Conservation (phyloP, 1,284 basidiomycete species). For the Sporisorium reilianum region DNA sequence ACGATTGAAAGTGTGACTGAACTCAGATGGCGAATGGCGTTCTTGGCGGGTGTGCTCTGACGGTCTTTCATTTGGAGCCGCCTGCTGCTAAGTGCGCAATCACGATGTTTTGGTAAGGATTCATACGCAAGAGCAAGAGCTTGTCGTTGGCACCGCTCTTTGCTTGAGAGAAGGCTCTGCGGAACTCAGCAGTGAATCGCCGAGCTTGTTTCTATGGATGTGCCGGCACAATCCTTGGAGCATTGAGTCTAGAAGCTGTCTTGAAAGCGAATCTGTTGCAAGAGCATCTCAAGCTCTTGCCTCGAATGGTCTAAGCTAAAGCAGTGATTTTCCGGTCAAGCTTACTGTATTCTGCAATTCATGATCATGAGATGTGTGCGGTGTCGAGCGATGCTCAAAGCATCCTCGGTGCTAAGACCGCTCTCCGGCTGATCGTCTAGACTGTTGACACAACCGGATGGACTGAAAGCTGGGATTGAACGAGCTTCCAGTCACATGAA, state of each 20-base stretch:
- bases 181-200: not conserved
- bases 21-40: not conserved
- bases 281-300: not conserved
- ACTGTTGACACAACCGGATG: too few species aligned
- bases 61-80: not conserved
- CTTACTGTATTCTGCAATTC: too few species aligned
- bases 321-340: not conserved
- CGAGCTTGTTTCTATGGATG: not conserved
- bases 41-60: not conserved
- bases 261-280: not conserved
- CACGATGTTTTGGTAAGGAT: too few species aligned
- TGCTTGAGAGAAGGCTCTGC: constrained; percentile 5
- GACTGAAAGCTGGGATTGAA: too few species aligned
- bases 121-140: not conserved
- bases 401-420: not conserved
- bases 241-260: not conserved
- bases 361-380: not conserved
- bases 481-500: not conserved
- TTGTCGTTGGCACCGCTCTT: not conserved
- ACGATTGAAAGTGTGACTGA: not conserved
- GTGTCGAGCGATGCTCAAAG: not conserved
- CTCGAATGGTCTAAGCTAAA: not conserved
- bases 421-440: not conserved
- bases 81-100: too few species aligned
- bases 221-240: not conserved